These are phyloP conservation scores for Citeromyces hawaiiensis DNA, from an alignment of 1,139 yeast species.

Conservation along the genomic window DNA sequence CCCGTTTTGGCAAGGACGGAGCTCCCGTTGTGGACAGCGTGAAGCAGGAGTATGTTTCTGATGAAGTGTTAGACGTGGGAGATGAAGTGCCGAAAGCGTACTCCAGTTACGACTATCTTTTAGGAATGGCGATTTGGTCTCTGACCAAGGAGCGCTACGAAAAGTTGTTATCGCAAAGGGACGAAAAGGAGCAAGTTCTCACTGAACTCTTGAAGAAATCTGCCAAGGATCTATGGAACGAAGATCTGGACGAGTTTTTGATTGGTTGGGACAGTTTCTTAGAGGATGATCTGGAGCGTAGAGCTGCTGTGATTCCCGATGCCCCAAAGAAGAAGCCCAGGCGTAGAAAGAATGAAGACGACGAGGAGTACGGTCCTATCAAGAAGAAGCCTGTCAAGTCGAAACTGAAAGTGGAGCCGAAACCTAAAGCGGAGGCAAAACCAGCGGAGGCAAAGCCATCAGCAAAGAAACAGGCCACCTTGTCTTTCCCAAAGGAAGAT, in stretches of 20 bases:
- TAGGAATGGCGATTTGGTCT: conserved; percentile 91
- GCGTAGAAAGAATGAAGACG: conserved; percentile 7
- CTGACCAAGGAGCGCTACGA: conserved; percentile 84
- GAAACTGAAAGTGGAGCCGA: conserved; percentile 4
- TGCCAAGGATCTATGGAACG: conserved; percentile 83
- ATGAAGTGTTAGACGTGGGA: conserved; percentile 18
- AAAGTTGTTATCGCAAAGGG: conserved; percentile 58
- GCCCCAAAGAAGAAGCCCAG: conserved; percentile 7
- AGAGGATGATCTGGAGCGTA: conserved; percentile 32
- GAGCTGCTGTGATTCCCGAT: conserved; percentile 10
- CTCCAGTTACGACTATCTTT: conserved; percentile 58
- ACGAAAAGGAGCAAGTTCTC: conserved; percentile 61
- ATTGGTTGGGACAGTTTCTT: conserved; percentile 55
- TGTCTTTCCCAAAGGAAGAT: conserved; percentile 1
- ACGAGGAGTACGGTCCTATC: conserved; percentile 4
- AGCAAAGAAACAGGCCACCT: neutral
- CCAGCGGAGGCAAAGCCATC: neutral
- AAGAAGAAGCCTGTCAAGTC: conserved; percentile 6
- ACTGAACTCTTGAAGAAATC: conserved; percentile 49
- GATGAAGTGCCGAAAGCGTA: conserved; percentile 24
- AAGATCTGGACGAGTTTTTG: conserved; percentile 65
- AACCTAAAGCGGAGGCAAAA: conserved; percentile 4
- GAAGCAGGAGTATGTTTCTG: conserved; percentile 20
- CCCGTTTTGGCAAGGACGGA: conserved; percentile 62
- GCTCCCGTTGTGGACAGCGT: conserved; percentile 27